Base-by-base conservation (phyloP, 1,139 yeast species). In the Candida glucosophila region DNA sequence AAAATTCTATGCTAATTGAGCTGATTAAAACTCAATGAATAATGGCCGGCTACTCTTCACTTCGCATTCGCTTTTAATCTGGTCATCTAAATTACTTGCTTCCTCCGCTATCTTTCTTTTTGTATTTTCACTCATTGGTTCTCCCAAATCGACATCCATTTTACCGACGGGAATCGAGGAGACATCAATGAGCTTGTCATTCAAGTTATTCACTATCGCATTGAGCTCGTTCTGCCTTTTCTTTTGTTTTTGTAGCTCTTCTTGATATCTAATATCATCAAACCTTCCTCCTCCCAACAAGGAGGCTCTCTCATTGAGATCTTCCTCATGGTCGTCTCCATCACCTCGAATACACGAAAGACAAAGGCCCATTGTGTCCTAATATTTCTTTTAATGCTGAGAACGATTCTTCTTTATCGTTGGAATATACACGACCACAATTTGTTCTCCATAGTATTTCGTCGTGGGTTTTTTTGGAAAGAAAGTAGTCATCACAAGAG, bases 151-250 rank as follows among this genome's bases (percentile, higher is more conserved):
- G 21, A 35, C 35, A 14, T 29, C 29, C 2, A 40, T 35, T 20
- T 32, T 41, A 18, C 36, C 36, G 29, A 37, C 51, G 33, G 61
- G 45, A 35, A 64, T 63, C 5, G 67, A 50, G 17, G 64, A 50
- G 7, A 63, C 67, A 36, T 64, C 70, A 12, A 64, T 63, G 28
- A 64, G 47, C 27, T 60, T 59, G 25, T 63, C 69, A 19, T 56
- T 55, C 29, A 64, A 48, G 25, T 62, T 67, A 35, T 58, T 59
- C 26, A 64, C 70, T 14, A 64, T 63, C 21, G 44, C 40, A 25
- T 53, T 55, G 28, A 64, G 47, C 36, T 64, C 70, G 29, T 53
- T 58, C 33, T 63, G 70, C 26, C 70, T 45, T 30, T 54, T 55
- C 32, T 57, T 63, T 35, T 61, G 65, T 36, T 60, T 60, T 30